Base-by-base conservation (phyloP, 495 filamentous ascomycete species). In the Talaromyces proteolyticus region DNA sequence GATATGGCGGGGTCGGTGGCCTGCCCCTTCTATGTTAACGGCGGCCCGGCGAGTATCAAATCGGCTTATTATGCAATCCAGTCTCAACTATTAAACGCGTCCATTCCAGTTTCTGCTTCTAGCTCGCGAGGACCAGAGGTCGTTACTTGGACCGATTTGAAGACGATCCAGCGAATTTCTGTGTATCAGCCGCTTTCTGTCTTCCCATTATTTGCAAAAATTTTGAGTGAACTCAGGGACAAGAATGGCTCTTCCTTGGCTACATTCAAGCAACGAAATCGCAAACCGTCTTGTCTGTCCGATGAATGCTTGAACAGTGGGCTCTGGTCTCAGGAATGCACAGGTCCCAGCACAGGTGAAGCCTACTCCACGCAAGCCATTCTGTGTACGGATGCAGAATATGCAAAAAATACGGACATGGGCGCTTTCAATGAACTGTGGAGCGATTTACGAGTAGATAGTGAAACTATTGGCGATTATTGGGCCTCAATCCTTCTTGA, bases 311-410 rank as follows among this genome's bases (percentile, higher is more conserved):
- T 53, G 11, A 54, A 52, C 21, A 55, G 58, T 12, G 70, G 68
- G 1, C 63, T 66, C 0, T 72, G 62, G 65, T 67, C 73, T 2
- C 58, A 64, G 1, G 67, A 66, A 51, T 77, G 69, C 40, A 74
- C 69, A 4, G 65, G 48, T 2, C 52, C 52, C 63, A 79, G 52
- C n/a, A 57, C 69, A 24, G 69, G 69, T 34, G 56, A 59, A 16
- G 34, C 58, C 0, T 68, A 68, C 36, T 75, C 77, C 0, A 73
- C 64, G 8, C 55, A 69, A 14, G 81, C 82, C 3, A 81, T 90
- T 37, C 62, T 84, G 1, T 90, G 87, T 55, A 65, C 76, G 0
- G 87, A 91, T 59, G 74, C 73, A 0, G 70, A 72, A 22, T 68
- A 67, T 14, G 54, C 79, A 48, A 63, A 63, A 5, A 56, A 57